Evolutionary conservation across 2,329 filamentous ascomycete species (phyloP), one percentile per base, ranked within the genome.

Genomic region (Exophiala xenobiotica): DNA sequence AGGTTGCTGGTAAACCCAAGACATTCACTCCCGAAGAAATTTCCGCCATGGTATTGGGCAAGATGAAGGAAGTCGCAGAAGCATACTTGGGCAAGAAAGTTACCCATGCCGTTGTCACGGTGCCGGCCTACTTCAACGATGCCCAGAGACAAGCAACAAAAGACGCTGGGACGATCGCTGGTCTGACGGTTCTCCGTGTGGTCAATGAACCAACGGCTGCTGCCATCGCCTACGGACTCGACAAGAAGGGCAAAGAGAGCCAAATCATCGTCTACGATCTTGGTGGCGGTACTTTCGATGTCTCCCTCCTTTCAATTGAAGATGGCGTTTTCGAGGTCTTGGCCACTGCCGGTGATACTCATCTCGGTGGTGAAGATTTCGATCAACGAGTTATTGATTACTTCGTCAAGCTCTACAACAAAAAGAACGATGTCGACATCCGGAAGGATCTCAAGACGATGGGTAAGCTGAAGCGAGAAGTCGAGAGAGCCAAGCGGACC

Each of bases 391-490:
- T 97, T 73, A 96, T 97, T 79, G 90, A 88, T 81, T 82, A 92
- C 84, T 90, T 97, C 70, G 86, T 87, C 79, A 96, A 97, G 87
- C 79, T 82, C 65, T 97, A 95, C 85, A 97, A 97, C 86, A 96
- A 96, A 87, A 93, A 96, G 83, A 82, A 96, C 80, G 77, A 75
- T 65, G 90, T 95, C 63, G 90, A 99, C 65, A 83, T 97, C 70
- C 88, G 85, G 77, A 95, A 95, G 81, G 90, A 97, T 70, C 77
- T 86, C 62, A 96, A 96, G 88, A 87, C 92, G 63, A 97, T 97
- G 91, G 90, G 91, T 78, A 99, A 97, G 80, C 84, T 99, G 65
- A 97, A 97, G 89, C 91, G 93, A 67, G 93, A 97, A 76, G 92
- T 93, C 64, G 93, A 99, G 77, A 96, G 96, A 85, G 93, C 93